Conservation (phyloP, 2,329 filamentous ascomycete species). For the Penicillium sp. region DNA sequence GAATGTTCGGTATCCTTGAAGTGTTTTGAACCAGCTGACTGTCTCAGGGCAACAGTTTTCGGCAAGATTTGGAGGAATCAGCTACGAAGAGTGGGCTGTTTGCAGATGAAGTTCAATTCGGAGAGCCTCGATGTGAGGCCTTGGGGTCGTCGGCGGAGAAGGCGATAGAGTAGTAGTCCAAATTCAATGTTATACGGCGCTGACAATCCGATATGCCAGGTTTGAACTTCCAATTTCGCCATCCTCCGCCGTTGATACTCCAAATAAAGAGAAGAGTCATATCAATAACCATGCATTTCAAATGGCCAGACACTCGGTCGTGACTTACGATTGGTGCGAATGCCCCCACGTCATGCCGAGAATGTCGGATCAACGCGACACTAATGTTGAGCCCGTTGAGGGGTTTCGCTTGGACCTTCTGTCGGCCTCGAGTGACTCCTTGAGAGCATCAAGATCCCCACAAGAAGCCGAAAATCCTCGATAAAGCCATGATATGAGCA, state of each 20-base stretch:
- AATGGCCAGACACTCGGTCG: not conserved
- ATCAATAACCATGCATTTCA: not conserved
- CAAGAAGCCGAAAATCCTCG: not conserved
- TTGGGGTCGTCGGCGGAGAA: not conserved
- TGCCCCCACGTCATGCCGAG: constrained; percentile 5
- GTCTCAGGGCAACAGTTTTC: not conserved
- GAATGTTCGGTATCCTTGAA: not conserved
- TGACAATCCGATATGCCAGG: not conserved
- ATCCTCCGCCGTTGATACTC: not conserved
- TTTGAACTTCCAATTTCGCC: not conserved
- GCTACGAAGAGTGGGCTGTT: not conserved
- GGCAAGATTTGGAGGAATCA: not conserved
- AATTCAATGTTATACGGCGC: not conserved
- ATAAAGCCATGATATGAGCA: not conserved
- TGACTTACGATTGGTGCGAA: not conserved
- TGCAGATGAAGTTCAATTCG: not conserved
- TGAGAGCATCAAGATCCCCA: not conserved
- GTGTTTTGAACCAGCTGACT: not conserved
- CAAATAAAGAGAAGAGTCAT: not conserved
- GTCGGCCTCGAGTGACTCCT: not conserved
- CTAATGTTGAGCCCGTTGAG: not conserved
- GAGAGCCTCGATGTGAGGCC: not conserved
- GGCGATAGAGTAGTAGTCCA: not conserved
- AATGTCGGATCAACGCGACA: not conserved
- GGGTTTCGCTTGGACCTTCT: constrained; percentile 7